Conservation (phyloP, 2,329 filamentous ascomycete genomes). For the Fusarium haematococcum region DNA sequence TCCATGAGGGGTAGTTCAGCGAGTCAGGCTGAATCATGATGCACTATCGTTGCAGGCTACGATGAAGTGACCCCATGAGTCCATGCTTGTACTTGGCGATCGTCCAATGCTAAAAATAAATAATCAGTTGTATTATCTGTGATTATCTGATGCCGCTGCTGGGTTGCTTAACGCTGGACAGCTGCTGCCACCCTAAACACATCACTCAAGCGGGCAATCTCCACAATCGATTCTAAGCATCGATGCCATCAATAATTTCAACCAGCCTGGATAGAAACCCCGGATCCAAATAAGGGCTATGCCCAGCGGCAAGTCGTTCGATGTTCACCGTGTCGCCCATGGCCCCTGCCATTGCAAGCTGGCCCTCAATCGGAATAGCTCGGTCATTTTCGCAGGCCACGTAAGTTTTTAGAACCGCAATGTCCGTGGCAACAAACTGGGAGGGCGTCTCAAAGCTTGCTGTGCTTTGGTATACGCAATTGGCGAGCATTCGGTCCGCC, state of each 20-base stretch:
- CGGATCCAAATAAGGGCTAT: slow-evolving; percentile 2
- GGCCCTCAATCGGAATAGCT: slow-evolving; percentile 29
- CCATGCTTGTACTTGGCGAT: neutral
- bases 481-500: neutral
- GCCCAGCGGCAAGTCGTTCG: neutral
- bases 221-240: neutral
- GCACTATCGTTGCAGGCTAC: neutral
- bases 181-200: neutral
- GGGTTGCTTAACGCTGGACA: neutral
- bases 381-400: slow-evolving; percentile 42
- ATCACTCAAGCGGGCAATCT: neutral
- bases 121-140: neutral
- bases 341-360: slow-evolving; percentile 35
- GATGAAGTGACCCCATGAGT: neutral
- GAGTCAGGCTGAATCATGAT: neutral
- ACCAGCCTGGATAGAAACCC: neutral
- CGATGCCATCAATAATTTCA: neutral
- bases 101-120: neutral
- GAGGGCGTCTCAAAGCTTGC: slow-evolving; percentile 25
- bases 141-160: neutral
- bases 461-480: slow-evolving; percentile 29
- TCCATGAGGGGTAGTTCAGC: neutral
- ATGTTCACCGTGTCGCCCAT: neutral
- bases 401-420: slow-evolving; percentile 42
- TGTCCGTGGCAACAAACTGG: slow-evolving; percentile 37